A percentile compares a stretch with the other conserved stretches of the same genome.
Conservation (phyloP, 2,329 filamentous ascomycete genomes). For the Chaetomium sp. region DNA sequence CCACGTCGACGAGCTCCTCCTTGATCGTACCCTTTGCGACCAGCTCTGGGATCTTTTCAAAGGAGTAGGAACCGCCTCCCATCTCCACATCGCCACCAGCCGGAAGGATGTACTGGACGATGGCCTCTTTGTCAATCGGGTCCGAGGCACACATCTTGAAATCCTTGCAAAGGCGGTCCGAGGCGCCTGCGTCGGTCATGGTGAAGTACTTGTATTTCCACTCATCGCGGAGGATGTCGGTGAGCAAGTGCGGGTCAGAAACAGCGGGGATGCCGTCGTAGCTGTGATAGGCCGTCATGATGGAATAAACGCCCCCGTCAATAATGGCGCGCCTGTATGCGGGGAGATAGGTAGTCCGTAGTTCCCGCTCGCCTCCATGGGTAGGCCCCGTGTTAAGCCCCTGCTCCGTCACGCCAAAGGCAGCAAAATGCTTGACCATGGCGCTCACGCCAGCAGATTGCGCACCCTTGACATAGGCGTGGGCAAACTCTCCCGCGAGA, state of each 20-base stretch:
- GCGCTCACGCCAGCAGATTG: constrained; percentile 67
- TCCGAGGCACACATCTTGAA: constrained; percentile 65
- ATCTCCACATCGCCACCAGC: constrained; percentile 75
- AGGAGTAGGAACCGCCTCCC: constrained; percentile 75
- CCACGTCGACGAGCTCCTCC: constrained; percentile 62
- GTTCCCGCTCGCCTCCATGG: constrained; percentile 56
- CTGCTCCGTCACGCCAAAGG: constrained; percentile 69
- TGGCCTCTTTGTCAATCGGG: constrained; percentile 64
- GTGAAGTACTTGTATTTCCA: constrained; percentile 75
- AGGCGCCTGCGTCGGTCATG: constrained; percentile 66
- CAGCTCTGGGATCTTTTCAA: constrained; percentile 65
- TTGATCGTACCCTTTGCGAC: constrained; percentile 63
- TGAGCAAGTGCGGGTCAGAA: constrained; percentile 65
- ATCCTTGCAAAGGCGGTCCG: constrained; percentile 64
- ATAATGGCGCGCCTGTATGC: constrained; percentile 71
- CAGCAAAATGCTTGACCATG: constrained; percentile 76
- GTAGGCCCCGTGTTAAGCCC: constrained; percentile 68
- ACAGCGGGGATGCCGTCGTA: constrained; percentile 73
- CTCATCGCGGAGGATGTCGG: constrained; percentile 68
- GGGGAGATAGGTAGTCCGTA: constrained; percentile 59
- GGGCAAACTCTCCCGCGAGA: constrained; percentile 67
- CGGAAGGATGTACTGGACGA: constrained; percentile 59
- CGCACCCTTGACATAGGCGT: constrained; percentile 59
- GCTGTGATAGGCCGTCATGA: constrained; percentile 76
- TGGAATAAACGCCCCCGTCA: constrained; percentile 65